These are phyloP conservation scores for Ogataea thermomethanolica DNA, from an alignment of 805 yeast genomes.

Conservation along the genomic window DNA sequence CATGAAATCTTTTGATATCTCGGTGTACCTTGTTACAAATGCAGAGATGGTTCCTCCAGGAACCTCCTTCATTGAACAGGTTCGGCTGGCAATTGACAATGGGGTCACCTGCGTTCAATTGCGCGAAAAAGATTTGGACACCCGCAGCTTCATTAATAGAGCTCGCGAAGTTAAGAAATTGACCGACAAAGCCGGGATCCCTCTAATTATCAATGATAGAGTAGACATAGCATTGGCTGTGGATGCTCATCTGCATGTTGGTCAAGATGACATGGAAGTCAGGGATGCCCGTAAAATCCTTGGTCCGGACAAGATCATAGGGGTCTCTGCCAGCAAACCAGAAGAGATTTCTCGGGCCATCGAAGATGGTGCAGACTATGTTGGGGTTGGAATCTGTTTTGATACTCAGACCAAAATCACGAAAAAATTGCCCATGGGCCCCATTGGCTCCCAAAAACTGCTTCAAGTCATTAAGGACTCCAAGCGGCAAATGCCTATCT, in stretches of 20 bases:
- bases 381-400: conserved; percentile 81
- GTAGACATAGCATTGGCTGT: conserved; percentile 86
- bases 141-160: conserved; percentile 59
- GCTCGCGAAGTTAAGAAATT: conserved; percentile 61
- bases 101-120: conserved; percentile 84
- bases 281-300: conserved; percentile 54
- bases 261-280: conserved; percentile 83
- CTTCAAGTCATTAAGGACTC: conserved; percentile 43
- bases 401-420: conserved; percentile 68
- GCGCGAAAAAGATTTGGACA: conserved; percentile 72
- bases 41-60: conserved; percentile 67
- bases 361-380: conserved; percentile 57
- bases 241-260: conserved; percentile 88
- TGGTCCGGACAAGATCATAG: conserved; percentile 74
- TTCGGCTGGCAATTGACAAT: conserved; percentile 55
- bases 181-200: conserved; percentile 59
- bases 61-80: conserved; percentile 54
- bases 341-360: conserved; percentile 54
- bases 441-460: conserved; percentile 57
- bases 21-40: conserved; percentile 78
- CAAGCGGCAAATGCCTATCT: conserved; percentile 45
- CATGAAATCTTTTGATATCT: conserved; percentile 42
- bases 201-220: conserved; percentile 81
- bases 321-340: conserved; percentile 65
- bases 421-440: conserved; percentile 59